These are phyloP conservation scores for Sordariomycetes sp. DNA, from an alignment of 2,329 filamentous ascomycete genomes.

Conservation along the genomic window DNA sequence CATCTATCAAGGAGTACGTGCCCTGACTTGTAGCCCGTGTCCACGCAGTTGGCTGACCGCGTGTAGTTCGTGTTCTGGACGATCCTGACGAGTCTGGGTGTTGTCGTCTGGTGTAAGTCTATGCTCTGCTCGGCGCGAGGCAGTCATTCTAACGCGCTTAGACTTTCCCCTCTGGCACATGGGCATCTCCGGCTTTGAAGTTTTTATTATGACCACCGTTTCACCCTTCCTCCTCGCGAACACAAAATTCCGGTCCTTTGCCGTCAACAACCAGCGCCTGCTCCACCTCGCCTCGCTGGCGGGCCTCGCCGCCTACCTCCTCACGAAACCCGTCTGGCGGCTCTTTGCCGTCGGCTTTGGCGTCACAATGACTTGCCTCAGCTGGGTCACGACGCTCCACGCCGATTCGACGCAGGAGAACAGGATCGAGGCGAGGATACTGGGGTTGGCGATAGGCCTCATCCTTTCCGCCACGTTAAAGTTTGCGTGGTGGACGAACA, in stretches of 20 bases:
- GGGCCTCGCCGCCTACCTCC: slow-evolving; percentile 70
- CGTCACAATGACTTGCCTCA: slow-evolving; percentile 68
- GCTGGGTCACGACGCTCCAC: slow-evolving; percentile 75
- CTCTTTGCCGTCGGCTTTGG: slow-evolving; percentile 75
- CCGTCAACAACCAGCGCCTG: slow-evolving; percentile 57
- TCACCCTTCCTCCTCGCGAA: slow-evolving; percentile 73
- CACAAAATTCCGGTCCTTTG: slow-evolving; percentile 53
- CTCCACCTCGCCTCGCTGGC: slow-evolving; percentile 68
- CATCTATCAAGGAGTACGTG: slow-evolving; percentile 73
- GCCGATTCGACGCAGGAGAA: slow-evolving; percentile 64
- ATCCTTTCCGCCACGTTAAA: slow-evolving; percentile 81
- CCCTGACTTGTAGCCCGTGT: neutral
- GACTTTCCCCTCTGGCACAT: slow-evolving; percentile 98
- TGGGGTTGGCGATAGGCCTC: slow-evolving; percentile 72
- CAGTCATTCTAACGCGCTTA: slow-evolving; percentile 18
- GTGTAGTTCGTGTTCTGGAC: slow-evolving; percentile 88
- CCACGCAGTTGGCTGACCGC: neutral
- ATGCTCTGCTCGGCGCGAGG: neutral
- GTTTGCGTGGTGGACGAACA: slow-evolving; percentile 89
- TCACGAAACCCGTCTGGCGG: slow-evolving; percentile 61
- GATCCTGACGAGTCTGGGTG: slow-evolving; percentile 76
- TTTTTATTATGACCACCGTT: slow-evolving; percentile 72
- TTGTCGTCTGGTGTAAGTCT: slow-evolving; percentile 84
- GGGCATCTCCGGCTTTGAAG: slow-evolving; percentile 96
- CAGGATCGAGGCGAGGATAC: slow-evolving; percentile 70